These are phyloP conservation scores for Thozetella sp. DNA, from an alignment of 495 filamentous ascomycete genomes.

Conservation along the genomic window DNA sequence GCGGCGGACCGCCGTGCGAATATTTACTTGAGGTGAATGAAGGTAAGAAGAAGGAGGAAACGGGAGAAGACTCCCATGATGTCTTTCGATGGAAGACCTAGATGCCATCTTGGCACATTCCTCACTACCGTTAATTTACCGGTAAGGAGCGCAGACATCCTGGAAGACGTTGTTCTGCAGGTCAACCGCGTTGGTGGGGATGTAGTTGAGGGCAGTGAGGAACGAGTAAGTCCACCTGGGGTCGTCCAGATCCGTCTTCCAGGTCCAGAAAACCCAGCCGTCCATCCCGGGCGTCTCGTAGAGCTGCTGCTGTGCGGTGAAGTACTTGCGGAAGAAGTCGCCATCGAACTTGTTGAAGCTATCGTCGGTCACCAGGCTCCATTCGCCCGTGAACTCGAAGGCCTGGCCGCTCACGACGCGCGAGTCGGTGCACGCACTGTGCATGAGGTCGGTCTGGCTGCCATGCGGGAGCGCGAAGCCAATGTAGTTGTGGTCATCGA, in stretches of 20 bases:
- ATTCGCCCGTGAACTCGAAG: slow-evolving; percentile 51
- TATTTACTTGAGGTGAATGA: too few relatives aligned
- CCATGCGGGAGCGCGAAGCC: slow-evolving; percentile 42
- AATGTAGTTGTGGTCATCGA: slow-evolving; percentile 52
- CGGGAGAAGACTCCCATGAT: too few relatives aligned
- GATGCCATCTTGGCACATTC: neutral
- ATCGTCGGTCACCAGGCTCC: slow-evolving; percentile 45
- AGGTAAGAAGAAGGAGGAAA: too few relatives aligned
- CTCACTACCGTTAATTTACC: neutral
- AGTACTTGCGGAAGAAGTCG: slow-evolving; percentile 52
- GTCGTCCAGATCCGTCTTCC: slow-evolving; percentile 46
- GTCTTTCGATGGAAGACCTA: too few relatives aligned
- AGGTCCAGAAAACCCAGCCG: slow-evolving; percentile 61
- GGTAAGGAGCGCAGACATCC: slow-evolving; percentile 13
- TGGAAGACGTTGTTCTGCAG: slow-evolving; percentile 21
- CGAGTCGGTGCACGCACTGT: slow-evolving; percentile 21
- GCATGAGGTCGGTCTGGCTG: slow-evolving; percentile 28
- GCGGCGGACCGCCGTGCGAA: too few relatives aligned
- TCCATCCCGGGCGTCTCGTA: slow-evolving; percentile 49
- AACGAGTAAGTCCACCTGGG: slow-evolving; percentile 23
- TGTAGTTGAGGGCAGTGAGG: slow-evolving; percentile 13
- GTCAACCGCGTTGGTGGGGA: slow-evolving; percentile 18
- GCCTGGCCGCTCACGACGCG: slow-evolving; percentile 15
- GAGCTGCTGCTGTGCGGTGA: slow-evolving; percentile 52
- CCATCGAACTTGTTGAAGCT: slow-evolving; percentile 21